phyloP scores from a whole-genome alignment of 352 stramenopile species.

The Thalassiosira exigua region DNA sequence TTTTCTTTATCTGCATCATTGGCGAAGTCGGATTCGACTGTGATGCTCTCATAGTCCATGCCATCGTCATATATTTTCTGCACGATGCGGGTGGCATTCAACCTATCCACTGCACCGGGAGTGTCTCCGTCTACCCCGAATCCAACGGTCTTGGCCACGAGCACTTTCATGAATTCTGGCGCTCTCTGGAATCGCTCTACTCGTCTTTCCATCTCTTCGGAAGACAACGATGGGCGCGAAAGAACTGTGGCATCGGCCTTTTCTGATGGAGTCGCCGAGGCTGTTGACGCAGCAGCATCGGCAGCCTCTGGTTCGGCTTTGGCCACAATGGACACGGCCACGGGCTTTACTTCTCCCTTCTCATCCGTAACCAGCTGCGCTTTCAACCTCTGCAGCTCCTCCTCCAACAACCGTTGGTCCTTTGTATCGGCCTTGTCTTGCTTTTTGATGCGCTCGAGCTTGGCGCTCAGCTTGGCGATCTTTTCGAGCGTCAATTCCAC shows the following conservation, averaged over 20 bases:
- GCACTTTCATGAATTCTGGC: conserved; percentile 52
- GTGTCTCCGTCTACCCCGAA: conserved; percentile 34
- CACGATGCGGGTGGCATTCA: conserved; percentile 60
- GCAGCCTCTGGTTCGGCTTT: neutral
- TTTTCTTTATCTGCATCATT: conserved; percentile 22
- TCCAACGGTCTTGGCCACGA: conserved; percentile 52
- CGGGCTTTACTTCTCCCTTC: conserved; percentile 20
- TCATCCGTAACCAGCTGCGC: conserved; percentile 35
- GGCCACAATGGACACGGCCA: neutral
- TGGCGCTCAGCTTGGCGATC: conserved; percentile 67
- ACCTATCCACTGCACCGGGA: conserved; percentile 16
- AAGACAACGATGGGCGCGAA: conserved; percentile 16
- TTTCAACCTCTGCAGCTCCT: conserved; percentile 41
- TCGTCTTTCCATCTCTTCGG: conserved; percentile 34
- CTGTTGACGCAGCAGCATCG: neutral
- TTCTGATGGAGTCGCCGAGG: neutral
- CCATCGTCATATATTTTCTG: conserved; percentile 50
- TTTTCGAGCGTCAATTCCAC: conserved; percentile 74
- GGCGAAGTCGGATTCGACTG: conserved; percentile 17
- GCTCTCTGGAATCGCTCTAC: conserved; percentile 40
- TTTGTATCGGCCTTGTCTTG: conserved; percentile 37
- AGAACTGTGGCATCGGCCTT: neutral
- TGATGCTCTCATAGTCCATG: conserved; percentile 37
- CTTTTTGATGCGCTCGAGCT: conserved; percentile 54
- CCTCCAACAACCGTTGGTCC: conserved; percentile 42